Percentiles rank a stretch among this genome's conserved stretches.
Conservation (phyloP, 192 early-diverging fungal species). For the Obelidium mucronatum region DNA sequence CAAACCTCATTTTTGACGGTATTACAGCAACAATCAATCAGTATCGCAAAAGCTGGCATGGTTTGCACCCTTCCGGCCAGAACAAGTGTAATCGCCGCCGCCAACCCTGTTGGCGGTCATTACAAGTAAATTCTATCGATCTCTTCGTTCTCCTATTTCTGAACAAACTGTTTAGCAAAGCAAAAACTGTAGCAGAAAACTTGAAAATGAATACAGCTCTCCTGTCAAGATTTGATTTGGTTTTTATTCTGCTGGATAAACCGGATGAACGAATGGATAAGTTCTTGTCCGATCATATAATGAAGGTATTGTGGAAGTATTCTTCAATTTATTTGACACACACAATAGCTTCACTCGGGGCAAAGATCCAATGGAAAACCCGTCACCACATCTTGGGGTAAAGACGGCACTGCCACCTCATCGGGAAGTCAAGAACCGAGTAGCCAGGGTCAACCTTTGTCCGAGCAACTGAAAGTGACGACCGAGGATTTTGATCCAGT, state of each 20-base stretch:
- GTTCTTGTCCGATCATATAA: conserved; percentile 82
- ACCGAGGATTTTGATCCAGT: conserved; percentile 65
- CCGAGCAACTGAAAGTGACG: conserved; percentile 58
- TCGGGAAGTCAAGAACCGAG: background rate
- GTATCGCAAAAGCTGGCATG: conserved; percentile 80
- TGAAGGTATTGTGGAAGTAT: conserved; percentile 66
- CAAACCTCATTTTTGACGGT: background rate
- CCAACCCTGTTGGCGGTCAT: conserved; percentile 85
- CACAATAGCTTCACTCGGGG: conserved; percentile 48
- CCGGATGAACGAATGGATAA: conserved; percentile 81
- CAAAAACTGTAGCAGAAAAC: conserved; percentile 84
- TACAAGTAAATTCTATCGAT: conserved; percentile 72
- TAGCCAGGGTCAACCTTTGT: conserved; percentile 26
- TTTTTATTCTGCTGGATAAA: conserved; percentile 84
- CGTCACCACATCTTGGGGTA: background rate
- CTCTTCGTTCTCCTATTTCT: too few relatives aligned
- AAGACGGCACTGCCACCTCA: background rate
- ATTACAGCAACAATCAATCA: conserved; percentile 72
- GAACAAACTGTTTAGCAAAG: conserved; percentile 48
- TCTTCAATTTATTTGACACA: conserved; percentile 17
- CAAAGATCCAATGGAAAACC: conserved; percentile 24
- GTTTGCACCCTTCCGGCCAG: conserved; percentile 82
- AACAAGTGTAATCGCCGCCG: conserved; percentile 82
- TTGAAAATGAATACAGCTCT: conserved; percentile 77
- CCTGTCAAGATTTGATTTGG: conserved; percentile 81